These are phyloP conservation scores for Schizophyllum commune DNA, from an alignment of 1,284 basidiomycete species.

Conservation along the genomic window DNA sequence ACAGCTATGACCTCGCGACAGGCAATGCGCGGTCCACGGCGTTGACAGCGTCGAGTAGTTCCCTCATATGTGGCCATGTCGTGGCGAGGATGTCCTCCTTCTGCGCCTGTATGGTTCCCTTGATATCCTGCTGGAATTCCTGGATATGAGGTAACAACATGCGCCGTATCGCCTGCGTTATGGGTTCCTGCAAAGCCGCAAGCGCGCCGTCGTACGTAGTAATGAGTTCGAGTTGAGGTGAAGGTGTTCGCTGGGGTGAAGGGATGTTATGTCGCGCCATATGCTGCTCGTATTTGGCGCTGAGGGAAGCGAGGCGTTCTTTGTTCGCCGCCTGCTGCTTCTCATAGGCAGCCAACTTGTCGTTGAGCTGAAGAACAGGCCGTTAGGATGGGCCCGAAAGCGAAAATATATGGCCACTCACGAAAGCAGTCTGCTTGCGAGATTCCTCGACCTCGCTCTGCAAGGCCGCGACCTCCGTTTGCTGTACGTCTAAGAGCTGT, in stretches of 20 bases:
- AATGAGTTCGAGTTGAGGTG: not conserved
- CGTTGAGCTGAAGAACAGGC: not conserved
- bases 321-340: not conserved
- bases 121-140: not conserved
- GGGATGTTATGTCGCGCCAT: not conserved
- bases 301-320: not conserved
- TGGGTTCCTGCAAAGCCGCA: not conserved
- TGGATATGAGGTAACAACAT: not conserved
- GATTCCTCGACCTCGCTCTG: not conserved
- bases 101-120: not conserved
- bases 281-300: not conserved
- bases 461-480: not conserved
- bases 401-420: not conserved
- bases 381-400: not conserved
- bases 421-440: not conserved
- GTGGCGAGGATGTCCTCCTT: not conserved
- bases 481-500: not conserved
- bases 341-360: not conserved
- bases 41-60: not conserved
- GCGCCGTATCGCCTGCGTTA: not conserved
- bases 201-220: not conserved
- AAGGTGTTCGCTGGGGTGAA: not conserved
- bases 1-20: too few species aligned
- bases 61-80: not conserved
- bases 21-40: not conserved